A percentile compares a stretch with the other conserved stretches of the same genome.
phyloP scores from a whole-genome alignment of 306 rosid genomes.

The Prosopis cineraria region DNA sequence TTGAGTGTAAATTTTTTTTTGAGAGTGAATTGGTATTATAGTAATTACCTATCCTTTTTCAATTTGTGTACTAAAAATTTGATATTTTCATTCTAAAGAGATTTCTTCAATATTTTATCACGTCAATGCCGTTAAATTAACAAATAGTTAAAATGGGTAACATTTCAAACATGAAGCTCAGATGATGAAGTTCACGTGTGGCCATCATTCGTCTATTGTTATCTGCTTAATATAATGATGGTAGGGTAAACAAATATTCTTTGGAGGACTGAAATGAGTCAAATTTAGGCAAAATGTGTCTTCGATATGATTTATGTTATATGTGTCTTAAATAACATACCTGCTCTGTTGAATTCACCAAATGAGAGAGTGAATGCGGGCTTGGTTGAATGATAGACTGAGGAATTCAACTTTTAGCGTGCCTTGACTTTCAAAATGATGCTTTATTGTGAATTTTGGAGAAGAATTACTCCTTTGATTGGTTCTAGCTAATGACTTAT shows the following conservation, averaged over 20 bases:
- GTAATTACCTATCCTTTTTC: background rate
- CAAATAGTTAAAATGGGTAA: background rate
- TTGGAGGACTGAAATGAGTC: background rate
- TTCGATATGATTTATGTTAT: background rate
- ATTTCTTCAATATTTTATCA: background rate
- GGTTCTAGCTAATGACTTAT: conserved; percentile 20
- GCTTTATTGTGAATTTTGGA: background rate
- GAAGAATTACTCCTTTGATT: background rate
- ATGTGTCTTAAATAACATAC: background rate
- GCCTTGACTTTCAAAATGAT: background rate
- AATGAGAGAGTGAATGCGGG: background rate
- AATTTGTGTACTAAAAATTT: background rate
- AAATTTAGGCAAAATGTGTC: background rate
- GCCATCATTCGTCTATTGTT: background rate
- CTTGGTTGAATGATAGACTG: background rate
- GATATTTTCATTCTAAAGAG: background rate
- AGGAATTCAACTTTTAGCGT: background rate
- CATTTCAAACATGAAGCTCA: background rate
- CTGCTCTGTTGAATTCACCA: background rate
- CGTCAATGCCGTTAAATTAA: background rate
- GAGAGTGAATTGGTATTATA: background rate
- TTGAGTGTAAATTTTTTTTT: background rate
- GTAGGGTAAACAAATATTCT: background rate
- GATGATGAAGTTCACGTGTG: background rate
- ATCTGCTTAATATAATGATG: background rate